These are phyloP conservation scores for Monosporascus sp. DNA, from an alignment of 2,329 filamentous ascomycete species.

Conservation along the genomic window DNA sequence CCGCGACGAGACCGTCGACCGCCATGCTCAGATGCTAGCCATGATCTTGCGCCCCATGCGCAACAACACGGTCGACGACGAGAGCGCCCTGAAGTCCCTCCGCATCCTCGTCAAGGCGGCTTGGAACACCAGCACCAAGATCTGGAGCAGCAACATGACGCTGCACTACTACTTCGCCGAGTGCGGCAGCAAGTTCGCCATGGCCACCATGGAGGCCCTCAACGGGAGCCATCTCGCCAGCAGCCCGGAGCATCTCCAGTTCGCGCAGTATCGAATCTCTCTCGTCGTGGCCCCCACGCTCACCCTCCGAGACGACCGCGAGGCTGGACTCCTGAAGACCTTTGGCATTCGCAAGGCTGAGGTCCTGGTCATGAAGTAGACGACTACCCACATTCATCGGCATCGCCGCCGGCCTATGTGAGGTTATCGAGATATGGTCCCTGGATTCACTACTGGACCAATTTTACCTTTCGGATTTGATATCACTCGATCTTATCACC, in stretches of 20 bases:
- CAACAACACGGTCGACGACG: constrained; percentile 8
- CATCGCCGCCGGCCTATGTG: too few species aligned
- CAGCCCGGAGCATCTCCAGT: constrained; percentile 15
- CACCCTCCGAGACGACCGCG: constrained; percentile 22
- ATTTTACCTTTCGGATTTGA: too few species aligned
- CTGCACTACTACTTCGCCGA: constrained; percentile 26
- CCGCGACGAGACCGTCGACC: constrained; percentile 13
- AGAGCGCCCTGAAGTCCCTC: constrained; percentile 12
- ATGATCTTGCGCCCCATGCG: constrained; percentile 22
- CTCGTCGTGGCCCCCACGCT: constrained; percentile 22
- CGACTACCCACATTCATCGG: not conserved
- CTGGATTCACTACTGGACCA: too few species aligned
- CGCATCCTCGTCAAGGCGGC: constrained; percentile 18
- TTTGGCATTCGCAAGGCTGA: constrained; percentile 22
- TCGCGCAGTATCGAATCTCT: constrained; percentile 19
- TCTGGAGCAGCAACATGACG: constrained; percentile 26
- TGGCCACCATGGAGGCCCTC: constrained; percentile 21
- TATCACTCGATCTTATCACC: too few species aligned
- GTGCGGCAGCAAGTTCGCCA: constrained; percentile 19
- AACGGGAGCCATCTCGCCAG: constrained; percentile 16
- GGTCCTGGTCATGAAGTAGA: constrained; percentile 27
- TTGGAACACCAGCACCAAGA: constrained; percentile 22
- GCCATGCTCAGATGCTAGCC: constrained; percentile 17
- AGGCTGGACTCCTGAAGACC: constrained; percentile 12
- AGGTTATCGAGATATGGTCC: too few species aligned